A percentile compares a stretch with the other conserved stretches of the same genome.
phyloP scores from a whole-genome alignment of 345 rosid species.

The Populus pruinosa region DNA sequence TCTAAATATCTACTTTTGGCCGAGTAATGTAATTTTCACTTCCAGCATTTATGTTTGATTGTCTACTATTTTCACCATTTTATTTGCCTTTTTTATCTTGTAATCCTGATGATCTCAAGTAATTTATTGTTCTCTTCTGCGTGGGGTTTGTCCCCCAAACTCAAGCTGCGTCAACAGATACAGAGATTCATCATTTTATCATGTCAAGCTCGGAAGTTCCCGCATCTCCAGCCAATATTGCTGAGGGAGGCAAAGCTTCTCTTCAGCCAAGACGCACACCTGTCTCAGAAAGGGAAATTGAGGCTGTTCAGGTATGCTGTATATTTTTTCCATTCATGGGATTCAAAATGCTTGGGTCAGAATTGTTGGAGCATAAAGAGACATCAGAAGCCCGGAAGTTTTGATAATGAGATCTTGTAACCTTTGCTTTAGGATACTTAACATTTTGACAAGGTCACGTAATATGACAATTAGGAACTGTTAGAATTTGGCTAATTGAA shows the following conservation, averaged over 20 bases:
- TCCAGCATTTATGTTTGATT: no score
- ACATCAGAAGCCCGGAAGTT: not conserved
- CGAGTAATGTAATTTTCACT: not conserved
- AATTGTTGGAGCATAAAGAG: not conserved
- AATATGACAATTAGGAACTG: not conserved
- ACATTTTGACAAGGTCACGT: not conserved
- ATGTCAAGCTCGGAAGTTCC: slow-evolving; percentile 56
- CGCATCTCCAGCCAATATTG: slow-evolving; percentile 47
- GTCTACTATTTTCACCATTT: not conserved
- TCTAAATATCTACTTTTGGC: not conserved
- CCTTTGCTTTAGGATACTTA: not conserved
- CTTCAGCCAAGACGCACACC: slow-evolving; percentile 84
- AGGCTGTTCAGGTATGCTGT: slow-evolving; percentile 53
- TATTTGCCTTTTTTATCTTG: not conserved
- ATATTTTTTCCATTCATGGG: not conserved
- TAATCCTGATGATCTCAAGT: not conserved
- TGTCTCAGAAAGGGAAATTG: slow-evolving; percentile 63
- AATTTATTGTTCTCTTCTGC: not conserved
- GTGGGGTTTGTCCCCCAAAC: slow-evolving; percentile 25
- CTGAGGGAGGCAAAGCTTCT: slow-evolving; percentile 73
- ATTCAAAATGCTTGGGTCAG: not conserved
- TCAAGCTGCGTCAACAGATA: slow-evolving; percentile 17
- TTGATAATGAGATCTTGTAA: not conserved
- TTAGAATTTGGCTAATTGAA: not conserved
- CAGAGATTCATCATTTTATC: slow-evolving; percentile 11